These are phyloP conservation scores for Naganishia vaughanmartiniae DNA, from an alignment of 768 basidiomycete genomes.

Conservation along the genomic window DNA sequence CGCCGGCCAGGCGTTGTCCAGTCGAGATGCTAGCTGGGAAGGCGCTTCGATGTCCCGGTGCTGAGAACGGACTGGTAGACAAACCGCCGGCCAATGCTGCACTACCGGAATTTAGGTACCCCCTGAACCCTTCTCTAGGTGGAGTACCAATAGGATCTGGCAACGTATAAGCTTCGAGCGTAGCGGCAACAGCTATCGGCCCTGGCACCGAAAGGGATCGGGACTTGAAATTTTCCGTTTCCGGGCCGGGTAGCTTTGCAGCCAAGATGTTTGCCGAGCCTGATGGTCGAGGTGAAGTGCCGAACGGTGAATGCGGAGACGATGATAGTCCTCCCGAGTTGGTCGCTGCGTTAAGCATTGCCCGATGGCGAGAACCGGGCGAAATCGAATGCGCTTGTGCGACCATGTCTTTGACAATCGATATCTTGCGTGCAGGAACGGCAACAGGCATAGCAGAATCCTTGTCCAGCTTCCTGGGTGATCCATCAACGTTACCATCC, in stretches of 20 bases:
- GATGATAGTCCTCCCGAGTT: constrained; percentile 13
- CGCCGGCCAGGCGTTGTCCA: constrained; percentile 1
- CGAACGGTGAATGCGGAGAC: constrained; percentile 13
- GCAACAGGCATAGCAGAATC: constrained; percentile 3
- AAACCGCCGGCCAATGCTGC: neutral
- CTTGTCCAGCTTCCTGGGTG: neutral
- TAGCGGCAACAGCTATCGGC: constrained; percentile 39
- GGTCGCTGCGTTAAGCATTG: constrained; percentile 8
- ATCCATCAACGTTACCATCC: neutral
- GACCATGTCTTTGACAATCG: neutral
- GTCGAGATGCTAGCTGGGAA: constrained; percentile 6
- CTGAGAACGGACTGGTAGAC: constrained; percentile 26
- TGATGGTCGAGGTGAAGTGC: constrained; percentile 45
- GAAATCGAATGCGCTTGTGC: constrained; percentile 59
- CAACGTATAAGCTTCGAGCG: constrained; percentile 56
- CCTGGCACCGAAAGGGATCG: constrained; percentile 50
- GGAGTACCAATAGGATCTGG: constrained; percentile 81
- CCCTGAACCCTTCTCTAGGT: constrained; percentile 54
- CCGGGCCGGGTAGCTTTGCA: constrained; percentile 25
- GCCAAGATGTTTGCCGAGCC: constrained; percentile 34
- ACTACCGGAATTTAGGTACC: constrained; percentile 10
- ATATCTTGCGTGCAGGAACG: constrained; percentile 10
- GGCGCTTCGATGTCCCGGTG: constrained; percentile 12
- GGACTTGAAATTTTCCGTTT: constrained; percentile 33
- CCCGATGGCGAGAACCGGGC: constrained; percentile 43